Conservation (phyloP, 1,284 basidiomycete genomes). For the Lentinula novae-zelandiae region DNA sequence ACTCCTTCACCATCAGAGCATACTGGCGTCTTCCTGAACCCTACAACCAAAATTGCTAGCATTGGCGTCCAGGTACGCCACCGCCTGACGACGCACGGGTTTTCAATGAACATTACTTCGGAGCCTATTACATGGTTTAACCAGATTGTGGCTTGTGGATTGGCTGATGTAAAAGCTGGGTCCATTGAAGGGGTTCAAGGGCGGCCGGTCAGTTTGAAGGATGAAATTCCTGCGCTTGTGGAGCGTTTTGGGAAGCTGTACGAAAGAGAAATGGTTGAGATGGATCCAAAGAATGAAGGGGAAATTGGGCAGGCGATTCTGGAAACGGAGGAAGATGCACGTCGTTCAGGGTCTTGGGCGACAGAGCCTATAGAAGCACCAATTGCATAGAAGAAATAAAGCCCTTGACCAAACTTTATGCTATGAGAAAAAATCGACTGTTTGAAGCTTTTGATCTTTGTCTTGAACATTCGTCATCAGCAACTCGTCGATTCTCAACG, state of each 20-base stretch:
- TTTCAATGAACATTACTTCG: slow-evolving; percentile 86
- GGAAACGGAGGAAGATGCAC: slow-evolving; percentile 39
- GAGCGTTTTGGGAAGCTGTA: slow-evolving; percentile 49
- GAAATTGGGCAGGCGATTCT: slow-evolving; percentile 51
- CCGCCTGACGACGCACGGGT: slow-evolving; percentile 92
- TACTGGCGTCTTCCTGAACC: slow-evolving; percentile 75
- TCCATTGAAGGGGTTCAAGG: slow-evolving; percentile 49
- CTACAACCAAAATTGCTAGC: slow-evolving; percentile 79
- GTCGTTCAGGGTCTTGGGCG: slow-evolving; percentile 3
- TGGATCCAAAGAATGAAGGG: slow-evolving; percentile 43
- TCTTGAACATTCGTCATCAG: background rate
- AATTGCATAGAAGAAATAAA: background rate
- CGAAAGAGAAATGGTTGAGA: slow-evolving; percentile 48
- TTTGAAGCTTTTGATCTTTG: background rate
- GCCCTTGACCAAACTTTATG: background rate
- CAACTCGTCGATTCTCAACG: background rate
- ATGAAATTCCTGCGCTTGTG: slow-evolving; percentile 52
- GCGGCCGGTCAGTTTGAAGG: slow-evolving; percentile 35
- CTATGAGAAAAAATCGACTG: background rate
- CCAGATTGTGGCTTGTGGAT: slow-evolving; percentile 88
- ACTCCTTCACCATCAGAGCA: slow-evolving; percentile 54
- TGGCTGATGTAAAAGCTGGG: slow-evolving; percentile 80
- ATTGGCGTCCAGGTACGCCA: slow-evolving; percentile 97
- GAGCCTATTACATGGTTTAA: slow-evolving; percentile 85
- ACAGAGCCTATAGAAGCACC: slow-evolving; percentile 4